Evolutionary conservation across 805 yeast genomes (phyloP).

Genomic region (Pichia occidentalis): DNA sequence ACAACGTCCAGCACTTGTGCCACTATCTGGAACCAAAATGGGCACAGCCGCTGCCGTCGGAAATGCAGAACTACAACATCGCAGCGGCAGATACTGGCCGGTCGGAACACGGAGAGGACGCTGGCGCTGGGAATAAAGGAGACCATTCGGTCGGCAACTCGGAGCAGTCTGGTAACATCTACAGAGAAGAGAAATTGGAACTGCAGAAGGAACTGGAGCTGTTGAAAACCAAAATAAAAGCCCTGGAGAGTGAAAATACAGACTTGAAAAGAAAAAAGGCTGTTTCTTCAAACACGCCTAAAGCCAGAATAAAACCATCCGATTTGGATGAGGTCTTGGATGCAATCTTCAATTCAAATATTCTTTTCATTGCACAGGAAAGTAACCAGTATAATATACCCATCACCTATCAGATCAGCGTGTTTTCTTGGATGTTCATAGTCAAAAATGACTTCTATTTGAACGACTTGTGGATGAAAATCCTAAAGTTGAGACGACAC

Average conservation of each 20-base stretch:
- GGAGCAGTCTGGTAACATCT: constrained; percentile 1
- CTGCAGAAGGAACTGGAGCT: constrained; percentile 21
- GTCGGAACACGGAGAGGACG: no score
- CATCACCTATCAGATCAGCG: constrained; percentile 35
- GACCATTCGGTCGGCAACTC: no score
- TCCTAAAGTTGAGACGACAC: constrained; percentile 30
- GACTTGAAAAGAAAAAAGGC: constrained; percentile 17
- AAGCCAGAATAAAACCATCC: constrained; percentile 12
- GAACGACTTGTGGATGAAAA: constrained; percentile 44
- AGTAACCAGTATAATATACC: constrained; percentile 32
- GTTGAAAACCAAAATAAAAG: constrained; percentile 23
- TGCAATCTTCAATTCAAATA: constrained; percentile 29
- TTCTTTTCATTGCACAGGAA: constrained; percentile 31
- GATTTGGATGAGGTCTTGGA: constrained; percentile 28
- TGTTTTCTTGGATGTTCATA: constrained; percentile 53
- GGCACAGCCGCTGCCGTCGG: constrained; percentile 40
- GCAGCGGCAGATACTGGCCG: constrained; percentile 22
- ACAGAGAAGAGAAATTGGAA: constrained; percentile 10
- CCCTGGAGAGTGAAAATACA: constrained; percentile 24
- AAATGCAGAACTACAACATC: constrained; percentile 20
- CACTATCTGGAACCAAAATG: constrained; percentile 54
- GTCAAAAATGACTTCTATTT: constrained; percentile 54
- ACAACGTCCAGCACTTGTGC: constrained; percentile 53
- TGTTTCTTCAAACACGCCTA: constrained; percentile 4
- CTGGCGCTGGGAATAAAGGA: no score